These are phyloP conservation scores for Euphorbia schlechtendalii DNA, from an alignment of 441 rosid species.

Conservation along the genomic window DNA sequence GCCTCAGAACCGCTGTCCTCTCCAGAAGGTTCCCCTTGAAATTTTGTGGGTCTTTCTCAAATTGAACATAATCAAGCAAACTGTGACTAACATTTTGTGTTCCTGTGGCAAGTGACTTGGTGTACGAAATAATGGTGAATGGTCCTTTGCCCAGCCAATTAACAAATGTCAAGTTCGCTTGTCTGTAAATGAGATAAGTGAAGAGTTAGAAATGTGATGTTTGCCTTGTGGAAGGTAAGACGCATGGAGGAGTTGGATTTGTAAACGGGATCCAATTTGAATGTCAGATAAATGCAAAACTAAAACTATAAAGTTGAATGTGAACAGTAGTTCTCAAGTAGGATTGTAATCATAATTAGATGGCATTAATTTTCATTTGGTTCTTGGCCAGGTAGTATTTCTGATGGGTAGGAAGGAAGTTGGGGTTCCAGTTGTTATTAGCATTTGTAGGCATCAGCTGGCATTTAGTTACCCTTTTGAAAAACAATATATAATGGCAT, in stretches of 20 bases:
- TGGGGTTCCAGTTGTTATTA: constrained; percentile 1
- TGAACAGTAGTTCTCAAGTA: background rate
- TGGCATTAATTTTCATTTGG: constrained; percentile 5
- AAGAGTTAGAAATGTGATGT: constrained; percentile 1
- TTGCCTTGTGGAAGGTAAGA: background rate
- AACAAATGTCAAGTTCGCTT: constrained; percentile 17
- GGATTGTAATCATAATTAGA: constrained; percentile 4
- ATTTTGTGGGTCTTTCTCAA: background rate
- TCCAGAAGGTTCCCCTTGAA: constrained; percentile 29
- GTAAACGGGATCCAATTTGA: constrained; percentile 15
- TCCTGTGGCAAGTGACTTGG: constrained; percentile 10
- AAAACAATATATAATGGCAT: constrained; percentile 15
- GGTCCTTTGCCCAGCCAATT: constrained; percentile 10
- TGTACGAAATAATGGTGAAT: constrained; percentile 3
- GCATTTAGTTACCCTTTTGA: constrained; percentile 14
- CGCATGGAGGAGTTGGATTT: background rate
- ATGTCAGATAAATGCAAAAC: constrained; percentile 13
- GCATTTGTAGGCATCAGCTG: constrained; percentile 18
- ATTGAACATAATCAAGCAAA: constrained; percentile 7
- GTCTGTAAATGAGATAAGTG: background rate
- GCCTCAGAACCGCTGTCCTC: constrained; percentile 40
- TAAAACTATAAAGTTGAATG: constrained; percentile 10
- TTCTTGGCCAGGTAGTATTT: constrained; percentile 16
- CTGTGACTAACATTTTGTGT: constrained; percentile 16
- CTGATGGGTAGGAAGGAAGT: constrained; percentile 10